These are phyloP conservation scores for Zangia roseola DNA, from an alignment of 768 basidiomycete genomes.

Conservation along the genomic window DNA sequence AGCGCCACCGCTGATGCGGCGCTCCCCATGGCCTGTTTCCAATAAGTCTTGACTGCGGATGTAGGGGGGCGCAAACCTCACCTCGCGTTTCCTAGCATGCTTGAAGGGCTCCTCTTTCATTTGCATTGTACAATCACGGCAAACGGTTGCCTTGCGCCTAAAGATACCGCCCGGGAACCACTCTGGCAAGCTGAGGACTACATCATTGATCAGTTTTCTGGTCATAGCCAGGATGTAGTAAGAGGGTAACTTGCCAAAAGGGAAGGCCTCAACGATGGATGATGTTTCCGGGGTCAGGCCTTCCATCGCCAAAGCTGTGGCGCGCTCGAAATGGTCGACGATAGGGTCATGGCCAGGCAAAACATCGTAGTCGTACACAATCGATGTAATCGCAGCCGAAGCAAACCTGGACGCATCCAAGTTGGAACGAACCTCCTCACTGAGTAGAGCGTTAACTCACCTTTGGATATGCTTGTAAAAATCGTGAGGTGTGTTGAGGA, in stretches of 20 bases:
- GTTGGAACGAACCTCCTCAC: background rate
- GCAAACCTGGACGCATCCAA: conserved; percentile 25
- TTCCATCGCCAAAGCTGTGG: conserved; percentile 17
- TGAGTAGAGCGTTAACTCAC: background rate
- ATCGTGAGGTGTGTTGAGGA: conserved; percentile 9
- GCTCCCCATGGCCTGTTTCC: conserved; percentile 9
- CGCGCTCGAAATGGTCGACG: conserved; percentile 37
- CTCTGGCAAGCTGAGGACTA: conserved; percentile 22
- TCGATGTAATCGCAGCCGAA: conserved; percentile 36
- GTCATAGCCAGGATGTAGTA: too few species aligned
- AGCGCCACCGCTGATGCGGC: conserved; percentile 10
- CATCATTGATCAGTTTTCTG: background rate
- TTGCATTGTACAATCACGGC: background rate
- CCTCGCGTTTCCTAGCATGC: conserved; percentile 12
- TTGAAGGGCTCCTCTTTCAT: conserved; percentile 19
- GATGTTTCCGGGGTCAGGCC: conserved; percentile 14
- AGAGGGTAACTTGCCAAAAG: conserved; percentile 14
- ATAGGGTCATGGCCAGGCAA: conserved; percentile 36
- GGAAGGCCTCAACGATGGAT: conserved; percentile 18
- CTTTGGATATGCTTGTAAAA: conserved; percentile 6
- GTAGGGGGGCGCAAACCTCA: background rate
- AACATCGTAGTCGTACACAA: conserved; percentile 41
- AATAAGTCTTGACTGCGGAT: background rate
- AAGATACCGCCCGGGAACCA: conserved; percentile 30
- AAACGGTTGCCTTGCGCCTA: conserved; percentile 18